A percentile compares a stretch with the other conserved stretches of the same genome.
Evolutionary conservation across 2,329 filamentous ascomycete species (phyloP).

Genomic region (Fusarium lateritium): DNA sequence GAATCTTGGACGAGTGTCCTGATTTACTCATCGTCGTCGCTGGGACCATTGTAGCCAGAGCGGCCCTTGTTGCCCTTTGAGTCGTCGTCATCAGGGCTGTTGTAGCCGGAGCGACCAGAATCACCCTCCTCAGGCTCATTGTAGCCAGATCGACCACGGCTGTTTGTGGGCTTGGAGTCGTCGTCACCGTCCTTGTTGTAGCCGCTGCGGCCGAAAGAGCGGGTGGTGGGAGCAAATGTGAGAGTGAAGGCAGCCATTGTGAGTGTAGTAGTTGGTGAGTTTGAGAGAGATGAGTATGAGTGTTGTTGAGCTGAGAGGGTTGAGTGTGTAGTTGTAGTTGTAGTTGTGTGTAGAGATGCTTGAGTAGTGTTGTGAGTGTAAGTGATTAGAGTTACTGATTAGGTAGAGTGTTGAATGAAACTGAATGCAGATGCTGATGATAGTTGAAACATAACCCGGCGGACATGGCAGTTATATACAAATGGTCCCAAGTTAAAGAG

Average conservation of each 20-base stretch:
- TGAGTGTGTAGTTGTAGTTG: conserved; percentile 9
- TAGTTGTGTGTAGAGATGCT: conserved; percentile 9
- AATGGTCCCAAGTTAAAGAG: conserved; percentile 1
- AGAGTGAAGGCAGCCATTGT: conserved; percentile 53
- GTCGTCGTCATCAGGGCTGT: conserved; percentile 51
- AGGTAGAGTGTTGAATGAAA: conserved; percentile 23
- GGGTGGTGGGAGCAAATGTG: conserved; percentile 45
- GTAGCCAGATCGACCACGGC: conserved; percentile 60
- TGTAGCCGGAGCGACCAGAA: conserved; percentile 61
- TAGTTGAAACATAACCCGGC: conserved; percentile 17
- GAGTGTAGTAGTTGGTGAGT: conserved; percentile 12
- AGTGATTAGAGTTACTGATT: conserved; percentile 11
- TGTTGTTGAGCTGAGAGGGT: conserved; percentile 3
- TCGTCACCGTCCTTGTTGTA: conserved; percentile 50
- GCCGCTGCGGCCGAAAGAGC: conserved; percentile 45
- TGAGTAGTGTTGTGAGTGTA: conserved; percentile 15
- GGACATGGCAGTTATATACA: conserved; percentile 38
- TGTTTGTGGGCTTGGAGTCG: conserved; percentile 53
- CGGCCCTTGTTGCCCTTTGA: conserved; percentile 57
- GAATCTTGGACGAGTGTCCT: background rate
- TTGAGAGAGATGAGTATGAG: conserved; percentile 2
- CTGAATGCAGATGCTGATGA: conserved; percentile 32
- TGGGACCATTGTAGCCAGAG: conserved; percentile 60
- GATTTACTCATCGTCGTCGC: conserved; percentile 51
- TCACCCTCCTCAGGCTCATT: conserved; percentile 57